Evolutionary conservation across 352 stramenopile species (phyloP), one percentile per base, ranked within the genome.

Genomic region (Phytophthora ramorum): DNA sequence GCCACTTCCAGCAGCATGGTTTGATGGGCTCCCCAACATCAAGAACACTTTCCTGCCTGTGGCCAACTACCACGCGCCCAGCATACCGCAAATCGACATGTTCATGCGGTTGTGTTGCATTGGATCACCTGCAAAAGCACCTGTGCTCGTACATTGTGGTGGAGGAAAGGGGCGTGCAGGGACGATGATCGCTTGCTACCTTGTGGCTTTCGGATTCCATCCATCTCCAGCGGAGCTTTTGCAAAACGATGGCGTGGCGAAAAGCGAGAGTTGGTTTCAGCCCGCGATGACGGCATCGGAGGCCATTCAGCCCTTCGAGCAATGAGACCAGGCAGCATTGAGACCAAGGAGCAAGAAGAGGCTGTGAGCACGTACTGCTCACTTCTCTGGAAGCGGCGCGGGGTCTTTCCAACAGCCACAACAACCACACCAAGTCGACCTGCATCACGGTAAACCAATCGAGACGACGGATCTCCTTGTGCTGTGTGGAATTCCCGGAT

Each of bases 171-270:
- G 83, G 0, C 77, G 83, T 2, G 78, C 80, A 7, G 80, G 83
- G 20, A 80, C 79, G n/a, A 84, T 91, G 75, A 46, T 89, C 16
- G 81, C 81, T 19, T 90, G 79, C 35, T 90, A 90, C 60, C 49
- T 90, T 16, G 79, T 89, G 2, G 81, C 79, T 9, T 90, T 85
- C 24, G 81, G 81, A 7, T 90, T 88, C n/a, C 47, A 45, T 2
- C 50, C 69, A 5, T 76, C 78, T 20, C 69, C 72, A 14, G 5
- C 49, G 4, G 37, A 51, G 14, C 22, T 68, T 0, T n/a, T 49
- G 3, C 52, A 47, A 4, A 40, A 53, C 19, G 46, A 62, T 2
- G 49, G 6, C 50, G 13, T 3, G 38, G 40, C 9, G 38, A 37
- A 14, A 26, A 45, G 6, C 37, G 38, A 47, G 16, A 7, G 3